A percentile compares a stretch with the other conserved stretches of the same genome.
Conservation (phyloP, 2,329 filamentous ascomycete genomes). For the Mycosphaerelloides madeirae region DNA sequence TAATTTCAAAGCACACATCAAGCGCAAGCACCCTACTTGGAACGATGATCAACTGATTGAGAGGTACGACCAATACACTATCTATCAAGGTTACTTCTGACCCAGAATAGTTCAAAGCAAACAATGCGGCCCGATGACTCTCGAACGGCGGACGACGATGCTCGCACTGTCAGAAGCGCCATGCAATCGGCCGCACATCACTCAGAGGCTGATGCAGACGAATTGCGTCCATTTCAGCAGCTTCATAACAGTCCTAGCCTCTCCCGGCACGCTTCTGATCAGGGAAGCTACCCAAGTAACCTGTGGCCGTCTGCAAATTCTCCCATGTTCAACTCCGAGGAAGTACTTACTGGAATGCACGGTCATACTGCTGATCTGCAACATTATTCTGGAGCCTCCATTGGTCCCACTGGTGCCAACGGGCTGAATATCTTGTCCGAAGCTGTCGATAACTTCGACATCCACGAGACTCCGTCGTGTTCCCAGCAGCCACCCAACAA, state of each 20-base stretch:
- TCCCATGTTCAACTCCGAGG: background rate
- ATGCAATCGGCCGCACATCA: constrained; percentile 7
- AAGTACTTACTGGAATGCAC: constrained; percentile 8
- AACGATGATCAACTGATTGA: constrained; percentile 17
- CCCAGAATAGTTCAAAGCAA: constrained; percentile 12
- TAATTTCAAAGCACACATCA: constrained; percentile 79
- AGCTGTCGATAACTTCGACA: too few species aligned
- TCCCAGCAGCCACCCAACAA: background rate
- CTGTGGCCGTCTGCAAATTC: background rate
- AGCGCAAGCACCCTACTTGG: constrained; percentile 54
- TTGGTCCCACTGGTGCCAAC: too few species aligned
- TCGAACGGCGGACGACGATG: constrained; percentile 5
- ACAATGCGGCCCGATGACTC: constrained; percentile 16
- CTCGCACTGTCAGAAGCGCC: constrained; percentile 1
- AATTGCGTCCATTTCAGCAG: constrained; percentile 3
- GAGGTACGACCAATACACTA: constrained; percentile 9
- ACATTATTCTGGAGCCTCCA: background rate
- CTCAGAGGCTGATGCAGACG: constrained; percentile 7
- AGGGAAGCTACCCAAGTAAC: background rate
- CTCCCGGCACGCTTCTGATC: background rate
- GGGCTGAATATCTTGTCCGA: too few species aligned
- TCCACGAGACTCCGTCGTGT: background rate
- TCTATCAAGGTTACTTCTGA: background rate
- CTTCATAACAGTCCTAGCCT: background rate
- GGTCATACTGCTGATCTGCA: constrained; percentile 7